Percentiles rank a stretch among this genome's conserved stretches.
Evolutionary conservation across 2,329 filamentous ascomycete species (phyloP).

Genomic region (Massarina eburnea): DNA sequence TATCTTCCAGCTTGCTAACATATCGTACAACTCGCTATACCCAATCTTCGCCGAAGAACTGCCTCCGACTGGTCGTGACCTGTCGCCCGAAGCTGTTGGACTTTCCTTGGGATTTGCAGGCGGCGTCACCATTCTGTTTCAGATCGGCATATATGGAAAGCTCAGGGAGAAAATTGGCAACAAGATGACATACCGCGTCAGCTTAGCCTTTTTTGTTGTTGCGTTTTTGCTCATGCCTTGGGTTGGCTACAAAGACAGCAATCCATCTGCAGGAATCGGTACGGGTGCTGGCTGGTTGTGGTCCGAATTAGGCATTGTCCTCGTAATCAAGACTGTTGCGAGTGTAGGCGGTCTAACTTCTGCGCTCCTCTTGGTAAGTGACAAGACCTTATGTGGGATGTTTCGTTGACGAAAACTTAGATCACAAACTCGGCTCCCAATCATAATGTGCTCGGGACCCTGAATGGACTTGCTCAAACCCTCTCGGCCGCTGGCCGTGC

Average conservation of each 20-base stretch:
- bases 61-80: slow-evolving; percentile 72
- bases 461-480: slow-evolving; percentile 93
- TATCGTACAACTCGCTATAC: slow-evolving; percentile 92
- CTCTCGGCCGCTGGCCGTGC: slow-evolving; percentile 88
- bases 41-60: slow-evolving; percentile 84
- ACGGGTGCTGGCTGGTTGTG: slow-evolving; percentile 72
- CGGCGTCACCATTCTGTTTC: slow-evolving; percentile 83
- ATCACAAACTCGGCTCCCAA: slow-evolving; percentile 93
- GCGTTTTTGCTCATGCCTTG: slow-evolving; percentile 88
- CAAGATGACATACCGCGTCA: slow-evolving; percentile 76
- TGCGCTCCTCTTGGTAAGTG: slow-evolving; percentile 77
- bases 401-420: slow-evolving; percentile 47
- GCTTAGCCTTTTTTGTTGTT: slow-evolving; percentile 76
- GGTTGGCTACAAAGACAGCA: slow-evolving; percentile 72
- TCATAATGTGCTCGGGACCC: slow-evolving; percentile 78
- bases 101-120: slow-evolving; percentile 83
- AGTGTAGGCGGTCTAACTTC: slow-evolving; percentile 88
- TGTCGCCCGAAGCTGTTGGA: slow-evolving; percentile 80
- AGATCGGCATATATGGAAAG: slow-evolving; percentile 79
- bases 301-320: slow-evolving; percentile 73
- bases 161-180: slow-evolving; percentile 82
- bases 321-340: slow-evolving; percentile 88
- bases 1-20: slow-evolving; percentile 90
- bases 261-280: slow-evolving; percentile 53
- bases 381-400: not conserved